phyloP scores from a whole-genome alignment of 2,329 filamentous ascomycete genomes.

The Penicillium sp. region DNA sequence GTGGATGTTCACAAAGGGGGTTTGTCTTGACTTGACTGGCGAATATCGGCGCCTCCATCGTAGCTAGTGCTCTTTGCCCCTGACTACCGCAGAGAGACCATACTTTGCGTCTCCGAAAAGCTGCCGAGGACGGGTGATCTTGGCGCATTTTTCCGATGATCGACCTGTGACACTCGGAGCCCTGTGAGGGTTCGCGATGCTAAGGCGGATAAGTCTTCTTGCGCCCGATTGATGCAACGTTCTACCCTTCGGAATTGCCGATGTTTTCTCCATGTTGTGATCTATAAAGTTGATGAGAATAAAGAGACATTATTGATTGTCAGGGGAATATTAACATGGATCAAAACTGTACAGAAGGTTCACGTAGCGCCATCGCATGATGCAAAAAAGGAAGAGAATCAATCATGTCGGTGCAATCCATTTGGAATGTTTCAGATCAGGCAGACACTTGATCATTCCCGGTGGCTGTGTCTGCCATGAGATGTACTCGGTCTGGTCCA shows the following conservation, averaged over 20 bases:
- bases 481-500: constrained; percentile 12
- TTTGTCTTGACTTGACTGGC: not conserved
- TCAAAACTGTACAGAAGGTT: not conserved
- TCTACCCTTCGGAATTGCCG: not conserved
- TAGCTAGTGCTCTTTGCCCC: not conserved
- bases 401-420: constrained; percentile 9
- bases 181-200: not conserved
- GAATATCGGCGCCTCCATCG: constrained; percentile 3
- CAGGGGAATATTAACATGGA: not conserved
- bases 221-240: constrained; percentile 1
- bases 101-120: not conserved
- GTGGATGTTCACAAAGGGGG: not conserved
- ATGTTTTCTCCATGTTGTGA: not conserved
- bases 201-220: constrained; percentile 6
- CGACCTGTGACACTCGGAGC: constrained; percentile 2
- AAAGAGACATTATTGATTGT: not conserved
- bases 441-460: constrained; percentile 22
- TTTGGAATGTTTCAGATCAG: constrained; percentile 2
- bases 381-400: not conserved
- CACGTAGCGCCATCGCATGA: not conserved
- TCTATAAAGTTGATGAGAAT: not conserved
- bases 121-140: not conserved
- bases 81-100: not conserved
- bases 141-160: constrained; percentile 7
- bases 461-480: constrained; percentile 23